Base-by-base conservation (phyloP, 202 grass and related monocot species). In the Carex arenaria region DNA sequence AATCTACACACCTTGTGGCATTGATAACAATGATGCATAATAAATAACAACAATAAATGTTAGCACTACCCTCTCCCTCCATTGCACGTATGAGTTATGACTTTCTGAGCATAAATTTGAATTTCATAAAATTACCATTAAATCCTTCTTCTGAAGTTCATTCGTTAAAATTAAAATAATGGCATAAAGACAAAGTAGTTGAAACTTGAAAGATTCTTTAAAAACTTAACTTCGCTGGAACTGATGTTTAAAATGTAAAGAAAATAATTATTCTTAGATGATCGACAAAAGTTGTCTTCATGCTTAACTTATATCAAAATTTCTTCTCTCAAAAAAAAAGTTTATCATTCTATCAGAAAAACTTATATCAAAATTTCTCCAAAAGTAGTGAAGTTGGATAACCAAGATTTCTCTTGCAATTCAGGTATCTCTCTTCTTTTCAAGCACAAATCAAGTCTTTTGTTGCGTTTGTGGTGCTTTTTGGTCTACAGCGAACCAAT, bases 321-420 rank as follows among this genome's bases (percentile, higher is more conserved):
- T 61, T 36, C 34, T 36, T 36, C 34, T 36, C 34, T 36, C 34
- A 36, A 36, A 36, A 36, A 5, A 26, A 26, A 26, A 36, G 34
- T 36, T 36, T 36, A 36, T 36, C 34, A 36, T 36, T 36, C 34
- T 36, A 36, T 36, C 34, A 36, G 34, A 36, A 36, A 36, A 36
- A 36, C 2, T 36, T 36, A 4, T 36, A 36, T 36, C 34, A 36
- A 36, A 36, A 36, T 36, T 40, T 77, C 52, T 57, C 7, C 47
- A 54, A 54, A 74, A 52, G 71, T 3, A 12, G 72, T 77, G 60
- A 82, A 82, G 79, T 82, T 82, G 8, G 61, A 67, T 66, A 66
- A 67, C 42, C 79, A 54, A 82, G 62, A 49, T 76, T 32, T 76
- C 26, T 76, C 14, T 17, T 30, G 26, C 38, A 55, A 76, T 53